These are phyloP conservation scores for Metschnikowia chrysomelidarum DNA, from an alignment of 805 yeast genomes.

Conservation along the genomic window DNA sequence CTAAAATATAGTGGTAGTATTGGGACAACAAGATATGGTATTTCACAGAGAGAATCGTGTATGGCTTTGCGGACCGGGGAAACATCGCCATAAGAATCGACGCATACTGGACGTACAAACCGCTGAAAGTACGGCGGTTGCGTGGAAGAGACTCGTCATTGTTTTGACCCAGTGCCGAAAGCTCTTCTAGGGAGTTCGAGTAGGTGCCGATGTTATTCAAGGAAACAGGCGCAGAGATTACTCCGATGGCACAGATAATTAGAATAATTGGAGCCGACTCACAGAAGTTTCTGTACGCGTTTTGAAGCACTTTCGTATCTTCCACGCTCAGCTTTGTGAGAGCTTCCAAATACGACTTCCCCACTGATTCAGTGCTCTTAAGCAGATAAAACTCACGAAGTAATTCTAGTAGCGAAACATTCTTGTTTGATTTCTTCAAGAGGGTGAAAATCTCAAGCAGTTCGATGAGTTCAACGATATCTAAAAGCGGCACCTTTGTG, in stretches of 20 bases:
- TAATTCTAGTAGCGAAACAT: constrained; percentile 20
- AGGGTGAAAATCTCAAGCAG: constrained; percentile 26
- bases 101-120: constrained; percentile 24
- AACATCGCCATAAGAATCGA: constrained; percentile 20
- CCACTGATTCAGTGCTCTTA: constrained; percentile 4
- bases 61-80: constrained; percentile 21
- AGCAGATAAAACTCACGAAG: constrained; percentile 14
- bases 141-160: constrained; percentile 9
- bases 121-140: constrained; percentile 24
- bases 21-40: constrained; percentile 28
- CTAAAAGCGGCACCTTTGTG: constrained; percentile 33
- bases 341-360: constrained; percentile 3
- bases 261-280: constrained; percentile 26
- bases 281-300: constrained; percentile 22
- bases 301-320: constrained; percentile 20
- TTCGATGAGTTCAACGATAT: constrained; percentile 29
- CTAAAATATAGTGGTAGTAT: constrained; percentile 25
- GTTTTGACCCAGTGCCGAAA: constrained; percentile 10
- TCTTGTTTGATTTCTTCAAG: constrained; percentile 19
- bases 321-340: constrained; percentile 11
- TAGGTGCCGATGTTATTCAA: constrained; percentile 33
- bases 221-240: constrained; percentile 29
- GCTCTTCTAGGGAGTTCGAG: constrained; percentile 28
- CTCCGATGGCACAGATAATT: constrained; percentile 33
- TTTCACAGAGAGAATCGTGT: constrained; percentile 19